Percentiles rank a stretch among this genome's conserved stretches.
Conservation (phyloP, 805 yeast genomes). For the Cyberlindnera euphorbiiphila region DNA sequence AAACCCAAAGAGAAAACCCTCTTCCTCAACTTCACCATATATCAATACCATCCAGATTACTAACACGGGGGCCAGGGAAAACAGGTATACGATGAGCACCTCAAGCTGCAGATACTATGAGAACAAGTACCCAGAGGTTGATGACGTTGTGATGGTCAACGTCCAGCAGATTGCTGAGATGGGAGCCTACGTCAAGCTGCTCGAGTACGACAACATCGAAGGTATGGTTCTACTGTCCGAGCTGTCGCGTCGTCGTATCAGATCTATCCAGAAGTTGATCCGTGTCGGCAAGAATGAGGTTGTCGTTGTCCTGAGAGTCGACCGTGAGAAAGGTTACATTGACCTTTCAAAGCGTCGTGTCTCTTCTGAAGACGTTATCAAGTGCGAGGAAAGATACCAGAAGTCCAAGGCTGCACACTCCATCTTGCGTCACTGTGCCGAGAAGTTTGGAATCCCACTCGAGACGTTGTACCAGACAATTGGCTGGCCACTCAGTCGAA, state of each 20-base stretch:
- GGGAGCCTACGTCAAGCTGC: slow-evolving; percentile 96
- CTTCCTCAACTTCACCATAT: not conserved
- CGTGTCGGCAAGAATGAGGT: slow-evolving; percentile 99
- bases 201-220: slow-evolving; percentile 97
- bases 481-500: slow-evolving; percentile 97
- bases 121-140: slow-evolving; percentile 97
- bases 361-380: slow-evolving; percentile 93
- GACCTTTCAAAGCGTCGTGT: slow-evolving; percentile 97
- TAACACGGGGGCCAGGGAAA: too few relatives aligned
- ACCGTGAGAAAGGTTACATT: slow-evolving; percentile 97
- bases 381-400: slow-evolving; percentile 96
- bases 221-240: slow-evolving; percentile 97
- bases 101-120: slow-evolving; percentile 95
- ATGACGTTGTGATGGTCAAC: slow-evolving; percentile 98
- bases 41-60: not conserved
- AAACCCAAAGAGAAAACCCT: too few relatives aligned
- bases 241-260: slow-evolving; percentile 96
- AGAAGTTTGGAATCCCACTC: slow-evolving; percentile 83
- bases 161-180: slow-evolving; percentile 98
- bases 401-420: slow-evolving; percentile 97
- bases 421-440: slow-evolving; percentile 97
- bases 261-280: slow-evolving; percentile 94
- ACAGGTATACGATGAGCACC: slow-evolving; percentile 74
- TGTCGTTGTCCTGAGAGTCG: slow-evolving; percentile 96
- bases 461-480: slow-evolving; percentile 82